phyloP scores from a whole-genome alignment of 306 rosid species.

The Senna tora region DNA sequence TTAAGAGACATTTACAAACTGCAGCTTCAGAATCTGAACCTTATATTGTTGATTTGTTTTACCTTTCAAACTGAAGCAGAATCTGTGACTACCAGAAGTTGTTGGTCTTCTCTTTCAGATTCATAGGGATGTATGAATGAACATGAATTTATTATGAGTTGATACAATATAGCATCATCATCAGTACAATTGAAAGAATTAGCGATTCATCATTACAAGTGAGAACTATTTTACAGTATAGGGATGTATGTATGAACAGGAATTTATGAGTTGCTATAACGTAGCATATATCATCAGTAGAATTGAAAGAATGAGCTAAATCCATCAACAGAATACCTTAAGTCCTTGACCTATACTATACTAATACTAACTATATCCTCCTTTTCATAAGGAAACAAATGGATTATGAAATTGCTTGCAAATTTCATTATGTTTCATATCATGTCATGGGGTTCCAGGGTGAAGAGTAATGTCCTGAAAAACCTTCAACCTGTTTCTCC shows the following conservation, averaged over 20 bases:
- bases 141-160: slow-evolving; percentile 24
- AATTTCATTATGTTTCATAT: too few relatives aligned
- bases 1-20: too few relatives aligned
- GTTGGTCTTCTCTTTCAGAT: too few relatives aligned
- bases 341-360: too few relatives aligned
- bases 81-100: too few relatives aligned
- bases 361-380: slow-evolving; percentile 21
- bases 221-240: too few relatives aligned
- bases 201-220: too few relatives aligned
- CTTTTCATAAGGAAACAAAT: slow-evolving; percentile 20
- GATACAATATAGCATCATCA: slow-evolving; percentile 6
- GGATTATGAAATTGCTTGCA: not conserved
- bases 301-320: slow-evolving; percentile 41
- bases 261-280: too few relatives aligned
- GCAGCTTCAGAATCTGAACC: not conserved
- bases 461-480: slow-evolving; percentile 56
- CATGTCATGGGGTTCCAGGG: slow-evolving; percentile 26
- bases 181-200: not conserved
- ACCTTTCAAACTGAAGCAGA: too few relatives aligned
- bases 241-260: too few relatives aligned
- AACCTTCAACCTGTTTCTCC: slow-evolving; percentile 67
- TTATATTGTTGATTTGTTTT: not conserved
- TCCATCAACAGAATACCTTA: slow-evolving; percentile 24
- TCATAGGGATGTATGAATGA: slow-evolving; percentile 29
- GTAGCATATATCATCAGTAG: not conserved